phyloP scores from a whole-genome alignment of 164 flowering plant species.

The Cinnamomum micranthum region DNA sequence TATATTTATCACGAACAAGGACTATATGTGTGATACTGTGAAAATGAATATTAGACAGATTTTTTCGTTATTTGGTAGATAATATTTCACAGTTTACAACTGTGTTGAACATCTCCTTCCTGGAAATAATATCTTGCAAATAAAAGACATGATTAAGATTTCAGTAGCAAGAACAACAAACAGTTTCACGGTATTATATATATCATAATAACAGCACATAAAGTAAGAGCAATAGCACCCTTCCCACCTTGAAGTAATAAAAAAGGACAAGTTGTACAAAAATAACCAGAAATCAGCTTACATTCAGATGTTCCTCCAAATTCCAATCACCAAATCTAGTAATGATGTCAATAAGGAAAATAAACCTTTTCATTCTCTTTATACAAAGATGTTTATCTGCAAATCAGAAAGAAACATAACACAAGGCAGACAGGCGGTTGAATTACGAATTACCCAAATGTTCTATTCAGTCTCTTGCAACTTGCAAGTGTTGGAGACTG shows the following conservation, averaged over 20 bases:
- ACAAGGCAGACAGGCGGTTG: background rate
- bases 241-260: background rate
- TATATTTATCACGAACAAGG: too few species aligned
- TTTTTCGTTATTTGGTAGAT: too few species aligned
- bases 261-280: too few species aligned
- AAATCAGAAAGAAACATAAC: conserved; percentile 2
- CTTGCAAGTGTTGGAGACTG: background rate
- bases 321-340: background rate
- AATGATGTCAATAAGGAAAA: background rate
- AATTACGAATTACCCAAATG: background rate
- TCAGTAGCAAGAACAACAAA: background rate
- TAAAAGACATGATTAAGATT: background rate
- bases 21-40: too few species aligned
- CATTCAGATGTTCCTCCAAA: background rate
- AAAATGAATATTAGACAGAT: too few species aligned
- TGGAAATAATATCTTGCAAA: too few species aligned
- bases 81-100: too few species aligned
- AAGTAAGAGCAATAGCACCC: background rate
- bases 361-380: background rate
- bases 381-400: conserved; percentile 1
- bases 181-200: background rate
- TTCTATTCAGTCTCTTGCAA: conserved; percentile 1
- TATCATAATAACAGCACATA: background rate
- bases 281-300: background rate
- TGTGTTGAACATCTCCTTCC: too few species aligned